These are phyloP conservation scores for Limtongia smithiae DNA, from an alignment of 805 yeast genomes.

Conservation along the genomic window DNA sequence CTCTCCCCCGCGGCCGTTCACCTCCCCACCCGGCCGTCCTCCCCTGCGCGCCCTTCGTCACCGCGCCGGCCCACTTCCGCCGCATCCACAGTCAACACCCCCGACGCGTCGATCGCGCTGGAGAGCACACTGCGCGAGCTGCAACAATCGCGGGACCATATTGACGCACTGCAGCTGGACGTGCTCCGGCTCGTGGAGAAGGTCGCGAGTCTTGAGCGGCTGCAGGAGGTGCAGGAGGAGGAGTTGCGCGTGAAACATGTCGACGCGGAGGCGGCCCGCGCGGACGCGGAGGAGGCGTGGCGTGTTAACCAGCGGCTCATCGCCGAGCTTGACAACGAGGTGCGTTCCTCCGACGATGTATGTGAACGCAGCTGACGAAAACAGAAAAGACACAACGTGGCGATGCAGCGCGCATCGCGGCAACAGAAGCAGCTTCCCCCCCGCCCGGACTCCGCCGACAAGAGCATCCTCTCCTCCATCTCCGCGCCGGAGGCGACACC, in stretches of 20 bases:
- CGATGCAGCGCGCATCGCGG: background rate
- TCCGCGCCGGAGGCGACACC: background rate
- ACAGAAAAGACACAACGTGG: background rate
- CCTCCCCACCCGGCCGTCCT: too few species aligned
- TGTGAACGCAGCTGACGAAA: background rate
- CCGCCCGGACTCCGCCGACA: background rate
- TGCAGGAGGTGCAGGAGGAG: constrained; percentile 14
- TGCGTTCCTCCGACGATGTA: background rate
- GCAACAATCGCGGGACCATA: too few species aligned
- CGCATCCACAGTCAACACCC: too few species aligned
- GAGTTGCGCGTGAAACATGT: constrained; percentile 3
- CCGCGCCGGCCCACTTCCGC: too few species aligned
- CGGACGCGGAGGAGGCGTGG: background rate
- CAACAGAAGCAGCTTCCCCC: background rate
- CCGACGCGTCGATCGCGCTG: too few species aligned
- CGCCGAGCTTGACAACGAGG: constrained; percentile 13
- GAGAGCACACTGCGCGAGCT: too few species aligned
- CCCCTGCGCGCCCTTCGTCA: too few species aligned
- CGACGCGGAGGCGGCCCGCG: constrained; percentile 1
- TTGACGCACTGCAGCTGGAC: too few species aligned
- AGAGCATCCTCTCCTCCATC: background rate
- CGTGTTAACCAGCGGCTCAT: background rate
- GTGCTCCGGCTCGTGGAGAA: background rate
- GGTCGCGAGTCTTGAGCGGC: constrained; percentile 9
- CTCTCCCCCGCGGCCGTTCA: too few species aligned